Conservation (phyloP, 1,139 yeast species). For the Magnusiomyces sp. region DNA sequence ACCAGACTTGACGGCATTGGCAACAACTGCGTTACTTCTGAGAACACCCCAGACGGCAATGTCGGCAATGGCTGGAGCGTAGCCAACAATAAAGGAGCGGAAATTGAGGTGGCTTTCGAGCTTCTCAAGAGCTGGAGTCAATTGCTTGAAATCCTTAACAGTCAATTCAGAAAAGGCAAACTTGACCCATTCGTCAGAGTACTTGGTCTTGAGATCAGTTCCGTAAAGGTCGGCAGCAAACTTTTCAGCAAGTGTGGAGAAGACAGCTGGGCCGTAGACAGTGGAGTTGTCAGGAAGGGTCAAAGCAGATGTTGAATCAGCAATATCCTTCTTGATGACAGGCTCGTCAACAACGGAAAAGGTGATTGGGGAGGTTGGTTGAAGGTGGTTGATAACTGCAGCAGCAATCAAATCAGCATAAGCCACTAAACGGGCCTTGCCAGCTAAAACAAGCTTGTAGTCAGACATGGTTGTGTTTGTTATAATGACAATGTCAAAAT, state of each 20-base stretch:
- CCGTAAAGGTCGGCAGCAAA: conserved; percentile 27
- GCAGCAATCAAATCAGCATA: conserved; percentile 78
- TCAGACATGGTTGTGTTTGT: neutral
- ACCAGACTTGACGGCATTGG: conserved; percentile 77
- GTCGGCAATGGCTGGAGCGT: conserved; percentile 64
- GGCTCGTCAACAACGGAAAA: conserved; percentile 45
- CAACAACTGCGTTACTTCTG: conserved; percentile 88
- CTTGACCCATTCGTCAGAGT: conserved; percentile 48
- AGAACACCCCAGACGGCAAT: conserved; percentile 89
- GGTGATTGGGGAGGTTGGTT: conserved; percentile 43
- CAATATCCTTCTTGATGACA: conserved; percentile 27
- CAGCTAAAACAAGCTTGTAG: conserved; percentile 53
- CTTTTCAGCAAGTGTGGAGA: conserved; percentile 40
- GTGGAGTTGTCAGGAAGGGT: conserved; percentile 39
- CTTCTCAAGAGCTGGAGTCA: conserved; percentile 67
- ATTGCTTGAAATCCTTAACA: conserved; percentile 80
- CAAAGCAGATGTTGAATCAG: conserved; percentile 38
- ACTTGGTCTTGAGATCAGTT: conserved; percentile 21
- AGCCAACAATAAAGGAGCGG: conserved; percentile 70
- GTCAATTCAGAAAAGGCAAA: conserved; percentile 62
- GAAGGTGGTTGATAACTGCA: conserved; percentile 53
- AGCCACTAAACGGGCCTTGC: conserved; percentile 75
- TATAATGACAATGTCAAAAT: neutral
- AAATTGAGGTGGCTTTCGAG: conserved; percentile 78
- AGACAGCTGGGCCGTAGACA: conserved; percentile 38